Evolutionary conservation across 2,329 filamentous ascomycete genomes (phyloP).

Genomic region (Eutypa lata): DNA sequence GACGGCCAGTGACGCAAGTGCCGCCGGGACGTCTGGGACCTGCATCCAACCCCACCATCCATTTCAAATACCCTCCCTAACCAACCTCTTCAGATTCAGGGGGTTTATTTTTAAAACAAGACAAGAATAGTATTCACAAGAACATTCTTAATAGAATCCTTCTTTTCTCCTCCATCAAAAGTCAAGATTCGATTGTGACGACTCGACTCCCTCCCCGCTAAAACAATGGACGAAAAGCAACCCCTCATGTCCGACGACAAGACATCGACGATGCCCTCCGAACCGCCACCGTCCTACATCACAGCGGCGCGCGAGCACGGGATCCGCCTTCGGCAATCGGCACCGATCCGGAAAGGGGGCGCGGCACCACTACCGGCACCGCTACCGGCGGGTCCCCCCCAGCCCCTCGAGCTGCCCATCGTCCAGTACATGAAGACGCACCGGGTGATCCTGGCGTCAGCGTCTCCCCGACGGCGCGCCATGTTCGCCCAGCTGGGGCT

Average conservation of each 20-base stretch:
- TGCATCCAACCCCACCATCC: neutral
- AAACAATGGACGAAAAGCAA: slow-evolving; percentile 20
- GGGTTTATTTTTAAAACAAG: too few relatives aligned
- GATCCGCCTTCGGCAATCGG: slow-evolving; percentile 15
- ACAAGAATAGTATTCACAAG: too few relatives aligned
- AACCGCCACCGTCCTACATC: slow-evolving; percentile 46
- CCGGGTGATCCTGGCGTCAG: slow-evolving; percentile 84
- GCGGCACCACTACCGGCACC: slow-evolving; percentile 9
- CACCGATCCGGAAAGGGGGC: slow-evolving; percentile 9
- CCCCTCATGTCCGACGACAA: slow-evolving; percentile 7
- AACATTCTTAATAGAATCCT: too few relatives aligned
- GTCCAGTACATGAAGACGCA: slow-evolving; percentile 72
- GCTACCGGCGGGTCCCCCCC: slow-evolving; percentile 39
- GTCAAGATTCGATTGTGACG: too few relatives aligned
- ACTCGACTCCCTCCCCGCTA: too few relatives aligned
- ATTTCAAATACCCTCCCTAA: neutral
- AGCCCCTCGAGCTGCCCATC: slow-evolving; percentile 76
- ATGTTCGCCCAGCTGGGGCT: slow-evolving; percentile 83
- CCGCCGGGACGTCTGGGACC: neutral
- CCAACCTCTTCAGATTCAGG: neutral
- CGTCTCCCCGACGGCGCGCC: slow-evolving; percentile 79
- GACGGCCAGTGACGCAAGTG: neutral
- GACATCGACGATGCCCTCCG: slow-evolving; percentile 22
- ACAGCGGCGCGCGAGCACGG: slow-evolving; percentile 37
- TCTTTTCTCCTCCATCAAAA: too few relatives aligned